A percentile compares a stretch with the other conserved stretches of the same genome.
These are phyloP conservation scores for Acer saccharum DNA, from an alignment of 345 rosid species.

Conservation along the genomic window DNA sequence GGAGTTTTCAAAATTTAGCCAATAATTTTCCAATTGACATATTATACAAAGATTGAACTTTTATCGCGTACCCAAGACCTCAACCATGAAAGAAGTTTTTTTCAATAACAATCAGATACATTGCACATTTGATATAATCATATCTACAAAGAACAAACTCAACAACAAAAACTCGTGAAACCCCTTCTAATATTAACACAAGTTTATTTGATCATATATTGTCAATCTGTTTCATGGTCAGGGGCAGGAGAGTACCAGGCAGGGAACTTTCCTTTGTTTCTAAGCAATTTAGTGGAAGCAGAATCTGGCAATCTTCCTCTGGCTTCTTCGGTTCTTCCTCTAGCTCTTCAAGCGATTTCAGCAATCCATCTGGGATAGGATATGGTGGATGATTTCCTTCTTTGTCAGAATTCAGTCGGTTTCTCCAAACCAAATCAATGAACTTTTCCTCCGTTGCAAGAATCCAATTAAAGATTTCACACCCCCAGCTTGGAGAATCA, in stretches of 20 bases:
- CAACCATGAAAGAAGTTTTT: background rate
- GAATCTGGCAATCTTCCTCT: constrained; percentile 77
- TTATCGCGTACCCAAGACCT: background rate
- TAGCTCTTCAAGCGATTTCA: constrained; percentile 63
- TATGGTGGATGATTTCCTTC: constrained; percentile 19
- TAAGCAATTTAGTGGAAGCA: constrained; percentile 65
- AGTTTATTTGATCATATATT: background rate
- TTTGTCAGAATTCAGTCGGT: constrained; percentile 24
- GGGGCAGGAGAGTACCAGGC: constrained; percentile 82
- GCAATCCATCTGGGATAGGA: constrained; percentile 83
- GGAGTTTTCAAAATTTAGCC: background rate
- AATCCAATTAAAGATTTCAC: constrained; percentile 63
- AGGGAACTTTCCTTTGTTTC: constrained; percentile 64
- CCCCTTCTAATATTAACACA: background rate
- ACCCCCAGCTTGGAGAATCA: constrained; percentile 65
- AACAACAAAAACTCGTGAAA: background rate
- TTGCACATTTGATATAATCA: background rate
- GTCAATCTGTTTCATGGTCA: constrained; percentile 72
- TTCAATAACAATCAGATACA: background rate
- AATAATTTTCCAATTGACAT: background rate
- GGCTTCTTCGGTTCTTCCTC: constrained; percentile 66
- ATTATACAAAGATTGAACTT: background rate
- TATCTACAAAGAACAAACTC: background rate
- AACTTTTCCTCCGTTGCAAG: constrained; percentile 47
- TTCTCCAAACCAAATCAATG: constrained; percentile 23